phyloP scores from a whole-genome alignment of 176 grass and related monocot genomes.

The Carex pumila region DNA sequence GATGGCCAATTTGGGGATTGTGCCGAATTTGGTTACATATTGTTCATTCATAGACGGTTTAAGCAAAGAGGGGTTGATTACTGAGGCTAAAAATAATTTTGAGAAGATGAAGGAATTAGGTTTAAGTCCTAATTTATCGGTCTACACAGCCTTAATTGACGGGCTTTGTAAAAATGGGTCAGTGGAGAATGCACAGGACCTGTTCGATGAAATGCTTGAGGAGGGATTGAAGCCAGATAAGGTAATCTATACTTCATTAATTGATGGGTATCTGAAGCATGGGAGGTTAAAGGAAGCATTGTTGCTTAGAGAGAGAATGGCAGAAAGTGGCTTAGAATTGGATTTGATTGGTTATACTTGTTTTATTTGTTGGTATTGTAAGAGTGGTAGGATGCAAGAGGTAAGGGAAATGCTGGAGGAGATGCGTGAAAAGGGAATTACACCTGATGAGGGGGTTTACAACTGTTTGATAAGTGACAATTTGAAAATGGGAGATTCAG shows the following conservation, averaged over 20 bases:
- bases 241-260: constrained; percentile 75
- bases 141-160: constrained; percentile 67
- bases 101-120: constrained; percentile 62
- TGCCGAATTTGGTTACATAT: constrained; percentile 65
- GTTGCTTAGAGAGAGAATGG: constrained; percentile 60
- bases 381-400: constrained; percentile 67
- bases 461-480: constrained; percentile 83
- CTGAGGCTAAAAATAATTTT: constrained; percentile 63
- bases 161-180: constrained; percentile 80
- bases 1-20: constrained; percentile 51
- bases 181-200: constrained; percentile 38
- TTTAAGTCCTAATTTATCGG: constrained; percentile 55
- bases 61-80: constrained; percentile 64
- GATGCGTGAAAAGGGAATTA: constrained; percentile 65
- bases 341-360: constrained; percentile 82
- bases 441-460: constrained; percentile 66
- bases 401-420: constrained; percentile 62
- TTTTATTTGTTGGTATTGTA: constrained; percentile 81
- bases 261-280: constrained; percentile 78
- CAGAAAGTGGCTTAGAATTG: constrained; percentile 63
- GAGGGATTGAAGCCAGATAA: constrained; percentile 61
- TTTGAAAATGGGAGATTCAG: constrained; percentile 54
- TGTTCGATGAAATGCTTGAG: constrained; percentile 72
- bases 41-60: constrained; percentile 83
- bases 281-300: constrained; percentile 68